Evolutionary conservation across 345 rosid species (phyloP).

Genomic region (Eucalyptus sp.): DNA sequence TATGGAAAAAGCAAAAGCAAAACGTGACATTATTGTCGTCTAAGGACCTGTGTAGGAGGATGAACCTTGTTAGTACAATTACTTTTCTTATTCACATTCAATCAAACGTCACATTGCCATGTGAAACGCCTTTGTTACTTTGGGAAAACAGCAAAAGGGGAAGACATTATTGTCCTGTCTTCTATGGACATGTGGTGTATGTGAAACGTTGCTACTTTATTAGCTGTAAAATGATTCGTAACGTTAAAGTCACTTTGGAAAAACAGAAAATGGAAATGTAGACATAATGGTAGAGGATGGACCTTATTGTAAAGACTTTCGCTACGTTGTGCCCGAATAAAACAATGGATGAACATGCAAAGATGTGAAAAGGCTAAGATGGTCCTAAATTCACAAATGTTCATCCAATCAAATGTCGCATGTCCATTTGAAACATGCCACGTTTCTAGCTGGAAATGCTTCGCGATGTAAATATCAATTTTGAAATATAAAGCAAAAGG

Average conservation of each 20-base stretch:
- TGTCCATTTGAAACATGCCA: rapidly evolving
- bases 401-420: too few species aligned
- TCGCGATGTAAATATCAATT: background rate
- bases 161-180: too few species aligned
- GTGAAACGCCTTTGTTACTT: rapidly evolving
- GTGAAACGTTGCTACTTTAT: background rate
- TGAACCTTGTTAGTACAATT: too few species aligned
- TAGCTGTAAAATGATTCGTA: background rate
- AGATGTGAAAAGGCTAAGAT: rapidly evolving
- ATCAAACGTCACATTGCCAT: too few species aligned
- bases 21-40: background rate
- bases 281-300: background rate
- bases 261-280: background rate
- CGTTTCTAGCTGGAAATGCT: background rate
- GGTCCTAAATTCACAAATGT: background rate
- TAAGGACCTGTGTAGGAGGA: background rate
- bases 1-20: background rate
- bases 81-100: too few species aligned
- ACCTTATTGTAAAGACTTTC: background rate
- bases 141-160: too few species aligned
- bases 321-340: background rate
- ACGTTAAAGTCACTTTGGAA: background rate
- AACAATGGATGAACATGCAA: background rate
- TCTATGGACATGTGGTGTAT: too few species aligned
- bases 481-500: too few species aligned